Conservation (phyloP, 371 early-diverging fungal species). For the Mycotypha africana region DNA sequence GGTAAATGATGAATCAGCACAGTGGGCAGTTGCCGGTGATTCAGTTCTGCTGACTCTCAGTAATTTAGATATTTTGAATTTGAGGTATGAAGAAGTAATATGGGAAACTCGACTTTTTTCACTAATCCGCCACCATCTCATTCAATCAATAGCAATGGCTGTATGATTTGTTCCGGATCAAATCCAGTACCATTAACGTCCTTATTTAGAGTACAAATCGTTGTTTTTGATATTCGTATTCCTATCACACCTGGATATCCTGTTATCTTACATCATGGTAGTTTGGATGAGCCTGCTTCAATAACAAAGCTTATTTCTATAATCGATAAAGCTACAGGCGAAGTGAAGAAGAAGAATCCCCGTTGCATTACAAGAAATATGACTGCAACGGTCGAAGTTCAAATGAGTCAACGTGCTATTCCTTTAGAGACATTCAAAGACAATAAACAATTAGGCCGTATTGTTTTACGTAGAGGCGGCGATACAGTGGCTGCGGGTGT, state of each 20-base stretch:
- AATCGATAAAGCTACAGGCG: slow-evolving; percentile 81
- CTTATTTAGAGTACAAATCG: slow-evolving; percentile 78
- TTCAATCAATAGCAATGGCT: slow-evolving; percentile 52
- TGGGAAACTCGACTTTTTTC: not conserved
- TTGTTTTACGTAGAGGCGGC: slow-evolving; percentile 82
- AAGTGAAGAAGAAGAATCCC: slow-evolving; percentile 79
- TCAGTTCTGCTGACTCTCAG: slow-evolving; percentile 72
- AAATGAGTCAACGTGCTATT: slow-evolving; percentile 60
- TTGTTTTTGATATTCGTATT: slow-evolving; percentile 85
- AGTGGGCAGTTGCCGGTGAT: slow-evolving; percentile 94
- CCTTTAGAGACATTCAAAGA: slow-evolving; percentile 83
- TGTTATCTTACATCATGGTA: slow-evolving; percentile 77
- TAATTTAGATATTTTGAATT: slow-evolving; percentile 75
- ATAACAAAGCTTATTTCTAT: slow-evolving; percentile 67
- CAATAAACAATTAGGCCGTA: slow-evolving; percentile 83
- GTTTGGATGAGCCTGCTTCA: slow-evolving; percentile 71
- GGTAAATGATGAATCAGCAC: slow-evolving; percentile 60
- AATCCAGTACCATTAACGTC: slow-evolving; percentile 69
- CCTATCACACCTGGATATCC: slow-evolving; percentile 92
- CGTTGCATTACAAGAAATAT: slow-evolving; percentile 72
- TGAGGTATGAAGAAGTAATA: slow-evolving; percentile 53
- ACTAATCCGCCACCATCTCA: not conserved
- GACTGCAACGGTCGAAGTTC: slow-evolving; percentile 83
- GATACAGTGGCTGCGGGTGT: slow-evolving; percentile 93
- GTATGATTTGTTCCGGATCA: slow-evolving; percentile 67